phyloP scores from a whole-genome alignment of 768 basidiomycete species.

The Pisolithus microcarpus region DNA sequence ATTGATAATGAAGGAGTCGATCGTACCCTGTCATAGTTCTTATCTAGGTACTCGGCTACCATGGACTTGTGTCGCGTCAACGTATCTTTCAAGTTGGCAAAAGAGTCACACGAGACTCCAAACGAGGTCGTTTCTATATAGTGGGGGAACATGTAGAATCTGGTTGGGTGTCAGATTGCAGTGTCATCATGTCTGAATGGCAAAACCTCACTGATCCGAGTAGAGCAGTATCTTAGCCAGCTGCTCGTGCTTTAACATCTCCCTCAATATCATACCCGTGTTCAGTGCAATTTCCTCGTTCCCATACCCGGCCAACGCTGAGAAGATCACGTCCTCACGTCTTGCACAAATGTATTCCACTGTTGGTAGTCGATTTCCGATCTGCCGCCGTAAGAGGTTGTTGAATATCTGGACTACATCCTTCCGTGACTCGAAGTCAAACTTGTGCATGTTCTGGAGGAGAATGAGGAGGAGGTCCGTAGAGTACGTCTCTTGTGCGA shows the following conservation, averaged over 20 bases:
- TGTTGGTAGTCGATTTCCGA: conserved; percentile 91
- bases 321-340: conserved; percentile 70
- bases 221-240: conserved; percentile 84
- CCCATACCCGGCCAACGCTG: conserved; percentile 84
- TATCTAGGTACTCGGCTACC: conserved; percentile 95
- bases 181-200: conserved; percentile 1
- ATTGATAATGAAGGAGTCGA: background rate
- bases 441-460: conserved; percentile 72
- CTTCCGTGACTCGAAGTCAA: conserved; percentile 92
- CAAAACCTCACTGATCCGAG: conserved; percentile 79
- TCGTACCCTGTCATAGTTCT: conserved; percentile 89
- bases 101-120: conserved; percentile 96
- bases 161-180: conserved; percentile 22
- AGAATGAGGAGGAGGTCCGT: conserved; percentile 80
- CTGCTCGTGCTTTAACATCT: conserved; percentile 92
- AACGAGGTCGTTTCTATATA: conserved; percentile 98
- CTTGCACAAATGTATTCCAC: conserved; percentile 86
- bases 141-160: conserved; percentile 94
- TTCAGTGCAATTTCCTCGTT: conserved; percentile 96
- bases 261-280: conserved; percentile 95
- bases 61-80: conserved; percentile 95
- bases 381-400: conserved; percentile 82
- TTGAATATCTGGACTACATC: conserved; percentile 86
- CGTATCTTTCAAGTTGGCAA: conserved; percentile 96
- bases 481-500: conserved; percentile 92